Conservation (phyloP, 345 rosid species). For the Euphorbia lathyris region DNA sequence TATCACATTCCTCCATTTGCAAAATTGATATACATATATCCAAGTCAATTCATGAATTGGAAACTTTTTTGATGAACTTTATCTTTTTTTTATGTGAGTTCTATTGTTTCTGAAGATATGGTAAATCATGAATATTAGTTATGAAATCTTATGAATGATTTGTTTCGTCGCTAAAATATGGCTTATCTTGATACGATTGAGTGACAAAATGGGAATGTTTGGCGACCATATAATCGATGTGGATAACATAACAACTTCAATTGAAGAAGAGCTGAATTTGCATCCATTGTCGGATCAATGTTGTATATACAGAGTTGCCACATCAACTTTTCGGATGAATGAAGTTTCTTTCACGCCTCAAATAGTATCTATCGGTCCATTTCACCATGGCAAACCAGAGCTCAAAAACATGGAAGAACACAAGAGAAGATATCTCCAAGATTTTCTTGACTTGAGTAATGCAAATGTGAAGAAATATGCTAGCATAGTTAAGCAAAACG, state of each 20-base stretch:
- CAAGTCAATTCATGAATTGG: no score
- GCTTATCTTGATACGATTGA: no score
- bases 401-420: not conserved
- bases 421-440: not conserved
- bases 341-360: not conserved
- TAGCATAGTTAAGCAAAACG: not conserved
- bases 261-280: not conserved
- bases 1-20: no score
- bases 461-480: not conserved
- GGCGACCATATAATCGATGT: not conserved
- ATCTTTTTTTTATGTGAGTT: no score
- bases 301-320: conserved; percentile 18
- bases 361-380: not conserved
- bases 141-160: no score
- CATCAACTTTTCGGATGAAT: not conserved
- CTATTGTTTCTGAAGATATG: no score
- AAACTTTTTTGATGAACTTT: no score
- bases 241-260: not conserved
- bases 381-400: not conserved
- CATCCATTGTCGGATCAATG: not conserved
- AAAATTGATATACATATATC: no score
- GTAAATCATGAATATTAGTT: no score
- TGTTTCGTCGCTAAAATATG: no score
- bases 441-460: not conserved
- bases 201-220: not conserved